Evolutionary conservation across 495 filamentous ascomycete genomes (phyloP).

Genomic region (Aspergillus mulundensis): DNA sequence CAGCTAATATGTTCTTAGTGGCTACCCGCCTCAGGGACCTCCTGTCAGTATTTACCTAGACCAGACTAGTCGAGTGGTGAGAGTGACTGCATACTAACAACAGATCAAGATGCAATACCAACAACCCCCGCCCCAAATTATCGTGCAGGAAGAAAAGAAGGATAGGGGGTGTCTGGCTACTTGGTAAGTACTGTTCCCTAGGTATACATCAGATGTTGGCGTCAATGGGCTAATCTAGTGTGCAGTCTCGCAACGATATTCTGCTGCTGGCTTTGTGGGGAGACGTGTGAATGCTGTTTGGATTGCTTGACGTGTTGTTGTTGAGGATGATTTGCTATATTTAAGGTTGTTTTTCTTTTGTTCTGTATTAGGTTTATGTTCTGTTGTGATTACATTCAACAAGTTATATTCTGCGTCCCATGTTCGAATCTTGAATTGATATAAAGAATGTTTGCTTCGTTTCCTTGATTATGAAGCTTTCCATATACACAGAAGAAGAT

Average conservation of each 20-base stretch:
- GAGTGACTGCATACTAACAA: neutral
- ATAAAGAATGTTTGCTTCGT: too few relatives aligned
- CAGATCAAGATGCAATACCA: neutral
- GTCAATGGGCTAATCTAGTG: neutral
- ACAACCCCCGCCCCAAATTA: neutral
- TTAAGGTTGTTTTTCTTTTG: too few relatives aligned
- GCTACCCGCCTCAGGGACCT: conserved; percentile 4
- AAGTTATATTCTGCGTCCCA: too few relatives aligned
- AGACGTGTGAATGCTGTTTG: conserved; percentile 5
- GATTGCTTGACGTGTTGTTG: conserved; percentile 2
- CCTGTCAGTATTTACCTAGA: too few relatives aligned
- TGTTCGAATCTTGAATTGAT: too few relatives aligned
- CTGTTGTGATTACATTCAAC: too few relatives aligned
- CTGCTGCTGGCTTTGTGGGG: conserved; percentile 7
- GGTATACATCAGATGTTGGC: too few relatives aligned
- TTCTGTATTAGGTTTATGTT: too few relatives aligned
- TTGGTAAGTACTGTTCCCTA: neutral
- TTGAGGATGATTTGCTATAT: too few relatives aligned
- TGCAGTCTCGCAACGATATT: conserved; percentile 3
- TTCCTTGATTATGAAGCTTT: too few relatives aligned
- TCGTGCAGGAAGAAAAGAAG: conserved; percentile 7
- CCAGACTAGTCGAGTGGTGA: too few relatives aligned
- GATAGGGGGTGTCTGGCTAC: conserved; percentile 2
- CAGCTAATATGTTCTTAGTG: neutral
- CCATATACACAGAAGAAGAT: too few relatives aligned